Base-by-base conservation (phyloP, 192 early-diverging fungal genomes). In the Endogone sp. region DNA sequence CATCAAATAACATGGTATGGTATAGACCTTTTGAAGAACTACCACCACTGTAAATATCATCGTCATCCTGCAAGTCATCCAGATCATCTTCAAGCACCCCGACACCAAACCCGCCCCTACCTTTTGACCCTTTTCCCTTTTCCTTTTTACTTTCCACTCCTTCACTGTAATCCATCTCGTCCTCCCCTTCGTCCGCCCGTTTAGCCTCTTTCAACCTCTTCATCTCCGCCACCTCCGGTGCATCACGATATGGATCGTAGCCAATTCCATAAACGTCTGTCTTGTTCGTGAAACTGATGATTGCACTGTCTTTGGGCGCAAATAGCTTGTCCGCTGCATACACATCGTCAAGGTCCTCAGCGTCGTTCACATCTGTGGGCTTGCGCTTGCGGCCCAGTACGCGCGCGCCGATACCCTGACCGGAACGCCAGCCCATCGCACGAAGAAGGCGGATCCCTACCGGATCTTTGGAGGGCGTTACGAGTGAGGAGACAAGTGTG, bases 361-460 rank as follows among this genome's bases (percentile, higher is more conserved):
- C 62, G 0, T 73, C 56, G 16, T 56, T 79, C 2, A 62, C 65
- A 16, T 67, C 59, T 13, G 56, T 60, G 37, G 37, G 60, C 56
- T 77, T 71, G 30, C 69, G 71, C 54, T 77, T 85, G 22, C 81
- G 71, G 66, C 32, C 62, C 21, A 75, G 80, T 8, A 85, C 76
- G 21, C 90, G 82, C 4, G 93, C 87, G 3, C 95, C 95, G 37
- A 96, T 84, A 2, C 91, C 92, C 65, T 95, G 92, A 3, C 94
- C 95, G 44, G 92, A 86, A 59, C 89, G 84, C 93, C 94, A 95
- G 0, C 94, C 95, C 94, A 97, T 93, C 58, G 82, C 77, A 20
- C 85, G 75, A 72, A 98, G 75, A 4, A 98, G 69, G 49, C 81
- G 80, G 20, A 70, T 74, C 55, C 86, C 86, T 2, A 85, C 72